A percentile compares a stretch with the other conserved stretches of the same genome.
These are phyloP conservation scores for Fraxinus xanthoxyloides DNA, from an alignment of 305 asterid genomes.

Conservation along the genomic window DNA sequence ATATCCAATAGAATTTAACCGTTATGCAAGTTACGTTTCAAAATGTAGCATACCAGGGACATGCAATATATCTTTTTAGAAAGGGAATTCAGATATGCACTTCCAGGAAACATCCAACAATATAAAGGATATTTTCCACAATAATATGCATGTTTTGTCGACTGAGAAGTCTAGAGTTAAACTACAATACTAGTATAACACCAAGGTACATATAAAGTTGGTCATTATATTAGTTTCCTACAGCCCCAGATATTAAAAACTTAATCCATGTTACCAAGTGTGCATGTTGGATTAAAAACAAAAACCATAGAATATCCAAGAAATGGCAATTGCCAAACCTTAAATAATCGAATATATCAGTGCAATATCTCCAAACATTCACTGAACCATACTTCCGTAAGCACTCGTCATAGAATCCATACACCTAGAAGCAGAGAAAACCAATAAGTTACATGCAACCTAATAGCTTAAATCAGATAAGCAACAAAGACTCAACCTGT, in stretches of 20 bases:
- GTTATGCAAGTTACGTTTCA: slow-evolving; percentile 13
- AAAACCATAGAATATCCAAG: slow-evolving; percentile 6
- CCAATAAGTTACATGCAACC: slow-evolving; percentile 16
- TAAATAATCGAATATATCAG: slow-evolving; percentile 88
- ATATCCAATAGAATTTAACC: slow-evolving; percentile 8
- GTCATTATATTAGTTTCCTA: not conserved
- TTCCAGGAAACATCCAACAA: slow-evolving; percentile 5
- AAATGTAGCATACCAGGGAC: slow-evolving; percentile 7
- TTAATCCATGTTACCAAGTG: not conserved
- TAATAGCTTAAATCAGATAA: slow-evolving; percentile 15
- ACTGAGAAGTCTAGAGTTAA: not conserved
- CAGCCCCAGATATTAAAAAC: slow-evolving; percentile 7
- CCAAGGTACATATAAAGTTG: not conserved
- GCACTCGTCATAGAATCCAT: slow-evolving; percentile 99
- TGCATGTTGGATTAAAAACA: slow-evolving; percentile 15
- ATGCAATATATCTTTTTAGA: not conserved
- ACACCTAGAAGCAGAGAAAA: slow-evolving; percentile 57
- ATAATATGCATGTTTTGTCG: not conserved
- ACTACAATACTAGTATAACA: not conserved
- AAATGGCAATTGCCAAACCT: slow-evolving; percentile 57
- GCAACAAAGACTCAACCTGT: slow-evolving; percentile 55
- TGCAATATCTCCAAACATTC: slow-evolving; percentile 99
- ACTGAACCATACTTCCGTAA: slow-evolving; percentile 86
- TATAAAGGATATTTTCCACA: not conserved
- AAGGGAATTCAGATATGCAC: not conserved